Percentiles rank a stretch among this genome's conserved stretches.
Evolutionary conservation across 179 eudicot genomes (phyloP).

Genomic region (Nepenthes alata): DNA sequence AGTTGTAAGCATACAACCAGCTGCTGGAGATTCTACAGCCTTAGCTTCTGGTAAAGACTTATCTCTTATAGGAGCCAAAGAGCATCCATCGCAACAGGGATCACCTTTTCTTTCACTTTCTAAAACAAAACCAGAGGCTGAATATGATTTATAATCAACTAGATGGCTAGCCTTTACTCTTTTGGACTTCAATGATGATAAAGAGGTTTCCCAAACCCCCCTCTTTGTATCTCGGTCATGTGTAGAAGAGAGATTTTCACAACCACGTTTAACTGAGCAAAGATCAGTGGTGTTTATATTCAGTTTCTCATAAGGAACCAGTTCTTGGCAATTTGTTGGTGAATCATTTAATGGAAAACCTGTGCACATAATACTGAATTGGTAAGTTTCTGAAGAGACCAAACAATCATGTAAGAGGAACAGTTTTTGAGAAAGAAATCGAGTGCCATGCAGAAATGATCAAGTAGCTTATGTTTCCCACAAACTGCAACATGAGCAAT

Average conservation of each 20-base stretch:
- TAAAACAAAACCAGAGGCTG: slow-evolving; percentile 20
- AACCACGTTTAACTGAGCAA: slow-evolving; percentile 14
- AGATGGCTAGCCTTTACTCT: slow-evolving; percentile 69
- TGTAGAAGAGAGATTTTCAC: slow-evolving; percentile 24
- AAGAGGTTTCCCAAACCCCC: slow-evolving; percentile 58
- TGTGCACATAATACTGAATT: not conserved
- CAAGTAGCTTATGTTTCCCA: too few relatives aligned
- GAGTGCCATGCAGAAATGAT: too few relatives aligned
- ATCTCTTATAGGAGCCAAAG: slow-evolving; percentile 15
- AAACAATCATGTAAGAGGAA: not conserved
- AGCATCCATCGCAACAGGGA: slow-evolving; percentile 13
- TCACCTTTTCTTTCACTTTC: slow-evolving; percentile 18
- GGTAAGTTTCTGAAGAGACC: not conserved
- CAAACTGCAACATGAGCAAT: too few relatives aligned
- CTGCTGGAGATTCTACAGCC: slow-evolving; percentile 15
- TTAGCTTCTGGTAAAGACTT: slow-evolving; percentile 11
- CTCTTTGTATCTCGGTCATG: slow-evolving; percentile 33
- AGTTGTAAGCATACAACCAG: slow-evolving; percentile 14
- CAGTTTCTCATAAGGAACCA: slow-evolving; percentile 14
- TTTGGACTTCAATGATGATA: slow-evolving; percentile 64
- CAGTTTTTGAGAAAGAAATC: too few relatives aligned
- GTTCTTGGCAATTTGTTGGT: slow-evolving; percentile 14
- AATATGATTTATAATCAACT: slow-evolving; percentile 18
- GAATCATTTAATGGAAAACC: not conserved
- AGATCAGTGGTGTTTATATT: slow-evolving; percentile 15